These are phyloP conservation scores for Candida lessepsii DNA, from an alignment of 805 yeast species.

Conservation along the genomic window DNA sequence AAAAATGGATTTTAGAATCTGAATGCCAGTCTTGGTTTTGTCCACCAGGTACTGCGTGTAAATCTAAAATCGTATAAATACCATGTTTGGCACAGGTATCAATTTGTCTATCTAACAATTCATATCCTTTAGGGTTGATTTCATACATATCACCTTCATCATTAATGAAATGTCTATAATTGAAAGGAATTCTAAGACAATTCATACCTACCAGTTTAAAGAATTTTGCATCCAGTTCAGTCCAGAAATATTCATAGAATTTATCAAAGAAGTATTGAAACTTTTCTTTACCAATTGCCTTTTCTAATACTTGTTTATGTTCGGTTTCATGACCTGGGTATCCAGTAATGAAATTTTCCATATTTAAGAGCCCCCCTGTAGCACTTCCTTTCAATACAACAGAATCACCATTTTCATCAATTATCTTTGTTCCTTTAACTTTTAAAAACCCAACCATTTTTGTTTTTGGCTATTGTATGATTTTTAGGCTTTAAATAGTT, in stretches of 20 bases:
- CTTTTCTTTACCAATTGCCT: conserved; percentile 46
- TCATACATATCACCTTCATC: conserved; percentile 44
- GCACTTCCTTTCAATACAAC: conserved; percentile 50
- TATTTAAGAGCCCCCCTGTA: conserved; percentile 50
- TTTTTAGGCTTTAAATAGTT: not conserved
- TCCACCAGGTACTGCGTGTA: conserved; percentile 53
- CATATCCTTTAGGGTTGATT: conserved; percentile 46
- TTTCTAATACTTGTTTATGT: conserved; percentile 41
- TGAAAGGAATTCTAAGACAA: conserved; percentile 51
- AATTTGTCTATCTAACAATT: conserved; percentile 42
- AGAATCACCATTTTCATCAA: conserved; percentile 36
- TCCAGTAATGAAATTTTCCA: conserved; percentile 58
- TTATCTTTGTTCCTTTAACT: conserved; percentile 49
- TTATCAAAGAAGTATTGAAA: conserved; percentile 49
- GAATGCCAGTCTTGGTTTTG: conserved; percentile 57
- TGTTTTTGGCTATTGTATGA: not conserved
- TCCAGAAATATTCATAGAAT: conserved; percentile 55
- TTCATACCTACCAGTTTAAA: conserved; percentile 42
- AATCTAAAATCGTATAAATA: conserved; percentile 48
- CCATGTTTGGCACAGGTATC: conserved; percentile 46
- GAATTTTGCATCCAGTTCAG: conserved; percentile 48
- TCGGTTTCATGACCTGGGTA: conserved; percentile 55
- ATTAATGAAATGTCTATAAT: conserved; percentile 49
- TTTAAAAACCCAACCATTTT: conserved; percentile 25
- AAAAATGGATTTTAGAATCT: conserved; percentile 47